phyloP scores from a whole-genome alignment of 768 basidiomycete genomes.

The Filobasidium floriforme region DNA sequence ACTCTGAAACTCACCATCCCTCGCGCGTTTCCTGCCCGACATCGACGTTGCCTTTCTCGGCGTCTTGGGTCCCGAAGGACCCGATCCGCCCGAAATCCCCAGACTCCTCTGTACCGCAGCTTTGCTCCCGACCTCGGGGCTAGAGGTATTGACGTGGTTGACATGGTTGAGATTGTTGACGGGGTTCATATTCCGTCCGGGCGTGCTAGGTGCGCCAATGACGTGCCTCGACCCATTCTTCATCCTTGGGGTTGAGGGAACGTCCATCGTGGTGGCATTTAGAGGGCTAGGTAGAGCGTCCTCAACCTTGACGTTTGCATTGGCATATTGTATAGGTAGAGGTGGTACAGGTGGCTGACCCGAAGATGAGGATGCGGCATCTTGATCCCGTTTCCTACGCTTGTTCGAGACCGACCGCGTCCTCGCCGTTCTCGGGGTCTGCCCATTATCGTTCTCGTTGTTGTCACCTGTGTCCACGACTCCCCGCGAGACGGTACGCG shows the following conservation, averaged over 20 bases:
- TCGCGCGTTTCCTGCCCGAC: conserved; percentile 50
- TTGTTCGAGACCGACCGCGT: conserved; percentile 4
- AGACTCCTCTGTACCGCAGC: conserved; percentile 3
- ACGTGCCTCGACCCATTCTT: not conserved
- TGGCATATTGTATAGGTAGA: not conserved
- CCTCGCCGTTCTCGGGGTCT: not conserved
- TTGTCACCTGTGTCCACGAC: too few relatives aligned
- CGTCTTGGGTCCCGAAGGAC: conserved; percentile 11
- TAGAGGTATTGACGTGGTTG: not conserved
- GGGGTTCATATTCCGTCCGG: not conserved
- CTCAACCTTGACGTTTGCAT: not conserved
- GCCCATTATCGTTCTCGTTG: too few relatives aligned
- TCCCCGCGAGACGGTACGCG: not conserved
- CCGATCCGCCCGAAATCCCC: not conserved
- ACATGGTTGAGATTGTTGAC: not conserved
- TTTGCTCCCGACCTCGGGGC: not conserved
- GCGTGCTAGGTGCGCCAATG: not conserved
- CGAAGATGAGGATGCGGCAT: not conserved
- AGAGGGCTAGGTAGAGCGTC: not conserved
- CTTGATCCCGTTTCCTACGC: not conserved
- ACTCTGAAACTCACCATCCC: conserved; percentile 45
- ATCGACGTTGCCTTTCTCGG: conserved; percentile 11
- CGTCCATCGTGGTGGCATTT: not conserved
- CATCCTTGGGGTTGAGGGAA: not conserved
- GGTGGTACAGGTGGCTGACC: not conserved